phyloP scores from a whole-genome alignment of 306 rosid species.

The Abrus precatorius region DNA sequence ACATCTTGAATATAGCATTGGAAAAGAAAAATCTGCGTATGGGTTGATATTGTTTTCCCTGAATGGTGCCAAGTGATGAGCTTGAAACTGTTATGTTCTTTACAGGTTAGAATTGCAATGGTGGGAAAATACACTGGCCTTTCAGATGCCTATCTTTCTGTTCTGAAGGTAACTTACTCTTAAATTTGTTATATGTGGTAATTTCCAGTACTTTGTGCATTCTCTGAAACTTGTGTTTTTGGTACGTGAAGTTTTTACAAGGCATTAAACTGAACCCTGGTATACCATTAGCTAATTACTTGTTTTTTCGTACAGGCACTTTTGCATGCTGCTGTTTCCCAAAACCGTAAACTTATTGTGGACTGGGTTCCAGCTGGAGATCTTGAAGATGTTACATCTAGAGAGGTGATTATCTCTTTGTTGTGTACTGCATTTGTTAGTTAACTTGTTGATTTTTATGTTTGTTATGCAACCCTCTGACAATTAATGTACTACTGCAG shows the following conservation, averaged over 20 bases:
- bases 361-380: slow-evolving; percentile 91
- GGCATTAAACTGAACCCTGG: background rate
- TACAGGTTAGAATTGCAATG: slow-evolving; percentile 92
- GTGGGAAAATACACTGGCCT: slow-evolving; percentile 97
- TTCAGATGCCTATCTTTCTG: slow-evolving; percentile 94
- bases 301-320: slow-evolving; percentile 69
- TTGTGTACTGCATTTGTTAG: background rate
- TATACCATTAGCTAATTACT: slow-evolving; percentile 40
- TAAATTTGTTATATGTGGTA: background rate
- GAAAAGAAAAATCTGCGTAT: background rate
- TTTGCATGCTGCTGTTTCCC: slow-evolving; percentile 82
- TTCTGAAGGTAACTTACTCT: slow-evolving; percentile 68
- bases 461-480: slow-evolving; percentile 23
- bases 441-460: background rate
- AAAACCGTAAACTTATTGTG: slow-evolving; percentile 67
- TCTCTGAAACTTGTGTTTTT: slow-evolving; percentile 15
- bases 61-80: background rate
- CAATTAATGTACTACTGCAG: slow-evolving; percentile 56
- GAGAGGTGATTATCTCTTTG: slow-evolving; percentile 61
- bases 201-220: slow-evolving; percentile 28
- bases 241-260: background rate
- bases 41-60: slow-evolving; percentile 3
- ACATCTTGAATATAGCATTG: slow-evolving; percentile 39
- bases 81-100: slow-evolving; percentile 18
- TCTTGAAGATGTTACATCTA: slow-evolving; percentile 70